Evolutionary conservation across 805 yeast species (phyloP), one percentile per base, ranked within the genome.

Genomic region (Zygoascus flipseniorum): DNA sequence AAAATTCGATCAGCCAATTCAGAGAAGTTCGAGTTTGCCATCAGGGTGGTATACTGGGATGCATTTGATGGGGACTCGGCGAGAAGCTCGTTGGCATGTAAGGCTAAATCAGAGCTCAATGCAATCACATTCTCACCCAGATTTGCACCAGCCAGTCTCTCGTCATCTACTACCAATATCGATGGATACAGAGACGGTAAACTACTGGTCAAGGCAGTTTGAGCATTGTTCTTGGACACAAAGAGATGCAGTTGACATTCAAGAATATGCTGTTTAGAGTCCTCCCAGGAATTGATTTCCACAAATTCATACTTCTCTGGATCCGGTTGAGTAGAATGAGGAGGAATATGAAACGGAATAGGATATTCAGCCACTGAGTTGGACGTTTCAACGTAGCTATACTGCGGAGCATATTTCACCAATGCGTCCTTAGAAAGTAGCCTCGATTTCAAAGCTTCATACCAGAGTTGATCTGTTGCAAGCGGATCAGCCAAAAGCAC

Each of bases 1-100:
- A 82, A 83, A 26, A 69, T 65, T 11, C 87, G 88, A 45, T 89
- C 70, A 11, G 60, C 64, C 6, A 52, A 41, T 2, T 51, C 52
- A n/a, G 80, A 69, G 20, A 75, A 54, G 26, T 63, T 63, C 8
- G 62, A 56, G 8, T 77, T 73, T 53, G 76, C 76, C 41, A 73
- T 71, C 23, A 78, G 65, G 4, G 56, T 57, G 9, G 60, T 47
- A 50, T 56, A 68, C 16, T 51, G 49, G 1, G 65, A 47, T 18
- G 60, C 60, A 47, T 67, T 66, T 3, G 51, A 18, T 6, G 71
- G 64, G 1, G 68, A 62, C 37, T 55, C 53, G 18, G 58, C 58
- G 20, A 68, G 58, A 19, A 58, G 39, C 2, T 54, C 56, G 51
- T 58, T 58, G 14, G 63, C 72, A 19, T 55, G 48, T 23, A 52